Conservation (phyloP, 129 eudicot genomes). For the Flaveria bidentis region DNA sequence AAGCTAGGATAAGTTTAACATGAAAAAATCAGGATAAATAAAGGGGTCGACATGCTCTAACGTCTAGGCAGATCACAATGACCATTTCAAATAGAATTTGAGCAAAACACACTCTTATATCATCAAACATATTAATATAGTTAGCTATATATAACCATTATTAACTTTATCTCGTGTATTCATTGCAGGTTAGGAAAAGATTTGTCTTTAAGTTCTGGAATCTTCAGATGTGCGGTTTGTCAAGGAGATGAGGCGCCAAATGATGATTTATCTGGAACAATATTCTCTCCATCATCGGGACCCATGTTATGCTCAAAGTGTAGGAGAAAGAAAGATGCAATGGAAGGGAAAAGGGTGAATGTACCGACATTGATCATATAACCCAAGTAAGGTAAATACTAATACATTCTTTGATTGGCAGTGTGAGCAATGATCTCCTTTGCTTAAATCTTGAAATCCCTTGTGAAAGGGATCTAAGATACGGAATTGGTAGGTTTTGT, state of each 20-base stretch:
- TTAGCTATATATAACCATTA: not conserved
- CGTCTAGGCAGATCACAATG: too few species aligned
- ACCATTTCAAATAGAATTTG: too few species aligned
- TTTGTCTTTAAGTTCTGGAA: conserved; percentile 62
- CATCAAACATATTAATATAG: too few species aligned
- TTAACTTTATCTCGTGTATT: not conserved
- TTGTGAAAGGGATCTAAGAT: conserved; percentile 52
- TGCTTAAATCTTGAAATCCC: conserved; percentile 17
- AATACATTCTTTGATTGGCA: conserved; percentile 44
- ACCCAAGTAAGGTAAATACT: conserved; percentile 48
- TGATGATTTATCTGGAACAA: conserved; percentile 72
- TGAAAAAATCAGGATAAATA: not conserved
- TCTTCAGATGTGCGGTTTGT: conserved; percentile 88
- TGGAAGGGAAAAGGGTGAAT: conserved; percentile 88
- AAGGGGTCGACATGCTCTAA: too few species aligned
- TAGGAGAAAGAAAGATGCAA: conserved; percentile 95
- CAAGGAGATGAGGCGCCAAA: conserved; percentile 68
- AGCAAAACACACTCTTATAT: too few species aligned
- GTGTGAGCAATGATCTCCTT: conserved; percentile 11
- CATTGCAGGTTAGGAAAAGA: conserved; percentile 90
- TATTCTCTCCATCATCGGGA: conserved; percentile 73
- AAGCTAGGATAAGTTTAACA: not conserved
- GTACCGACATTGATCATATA: conserved; percentile 49
- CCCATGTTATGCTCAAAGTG: conserved; percentile 90
- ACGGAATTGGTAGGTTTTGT: conserved; percentile 45